Evolutionary conservation across 75 land plant genomes (phyloP).

Genomic region (Picea glauca): DNA sequence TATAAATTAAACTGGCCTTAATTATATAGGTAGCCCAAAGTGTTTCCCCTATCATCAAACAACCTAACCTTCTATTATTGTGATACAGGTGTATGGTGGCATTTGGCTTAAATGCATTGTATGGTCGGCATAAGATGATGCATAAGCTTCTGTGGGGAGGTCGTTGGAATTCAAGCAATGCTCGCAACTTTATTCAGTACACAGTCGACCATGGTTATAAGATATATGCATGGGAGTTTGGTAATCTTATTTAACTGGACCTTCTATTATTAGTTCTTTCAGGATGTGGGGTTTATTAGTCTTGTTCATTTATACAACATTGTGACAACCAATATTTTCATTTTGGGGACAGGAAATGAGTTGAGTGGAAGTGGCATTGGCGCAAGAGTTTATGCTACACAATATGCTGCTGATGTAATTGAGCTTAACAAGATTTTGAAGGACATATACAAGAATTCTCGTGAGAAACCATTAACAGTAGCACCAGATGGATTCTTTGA

Average conservation of each 20-base stretch:
- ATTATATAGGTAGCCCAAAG: no score
- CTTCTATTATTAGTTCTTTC: no score
- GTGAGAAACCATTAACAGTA: constrained; percentile 47
- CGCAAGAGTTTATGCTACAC: constrained; percentile 49
- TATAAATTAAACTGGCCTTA: no score
- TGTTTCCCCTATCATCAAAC: no score
- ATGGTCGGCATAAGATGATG: constrained; percentile 15
- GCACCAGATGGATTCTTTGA: constrained; percentile 94
- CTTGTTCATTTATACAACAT: neutral
- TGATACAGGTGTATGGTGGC: constrained; percentile 32
- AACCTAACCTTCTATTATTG: neutral
- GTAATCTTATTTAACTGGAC: constrained; percentile 24
- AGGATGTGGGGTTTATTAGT: neutral
- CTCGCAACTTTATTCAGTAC: constrained; percentile 34
- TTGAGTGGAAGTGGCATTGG: constrained; percentile 76
- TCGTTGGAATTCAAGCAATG: constrained; percentile 44
- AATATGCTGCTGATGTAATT: constrained; percentile 46
- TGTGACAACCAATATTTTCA: constrained; percentile 1
- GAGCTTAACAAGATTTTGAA: constrained; percentile 28
- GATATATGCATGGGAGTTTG: constrained; percentile 91
- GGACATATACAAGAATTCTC: constrained; percentile 44
- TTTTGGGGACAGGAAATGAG: constrained; percentile 49
- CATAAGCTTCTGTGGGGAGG: constrained; percentile 10
- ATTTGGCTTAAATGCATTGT: constrained; percentile 49
- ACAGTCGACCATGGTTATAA: constrained; percentile 37